Percentiles rank a stretch among this genome's conserved stretches.
Conservation (phyloP, 139 green algal species). For the Yamagishiella unicocca region DNA sequence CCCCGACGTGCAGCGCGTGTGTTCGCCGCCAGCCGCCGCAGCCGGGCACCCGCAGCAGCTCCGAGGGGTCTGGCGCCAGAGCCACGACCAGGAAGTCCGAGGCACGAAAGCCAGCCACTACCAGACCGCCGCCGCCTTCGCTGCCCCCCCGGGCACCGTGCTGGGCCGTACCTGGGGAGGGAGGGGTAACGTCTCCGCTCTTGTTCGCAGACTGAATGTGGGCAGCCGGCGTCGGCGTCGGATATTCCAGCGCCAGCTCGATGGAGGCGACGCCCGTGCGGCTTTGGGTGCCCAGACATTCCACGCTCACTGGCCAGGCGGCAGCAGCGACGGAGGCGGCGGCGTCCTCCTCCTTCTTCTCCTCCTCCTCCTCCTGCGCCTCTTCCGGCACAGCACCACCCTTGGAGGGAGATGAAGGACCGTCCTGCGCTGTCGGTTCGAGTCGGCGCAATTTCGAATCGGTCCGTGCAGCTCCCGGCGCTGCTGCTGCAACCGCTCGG, state of each 20-base stretch:
- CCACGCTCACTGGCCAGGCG: neutral
- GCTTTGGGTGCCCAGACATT: conserved; percentile 7
- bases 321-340: neutral
- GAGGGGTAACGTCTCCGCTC: no score
- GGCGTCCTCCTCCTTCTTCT: no score
- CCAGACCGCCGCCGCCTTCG: neutral
- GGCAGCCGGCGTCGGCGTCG: neutral
- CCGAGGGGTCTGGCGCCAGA: neutral
- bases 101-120: conserved; percentile 20
- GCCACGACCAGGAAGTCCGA: conserved; percentile 4
- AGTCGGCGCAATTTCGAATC: no score
- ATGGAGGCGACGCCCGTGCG: conserved; percentile 29
- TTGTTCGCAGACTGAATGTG: no score
- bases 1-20: neutral
- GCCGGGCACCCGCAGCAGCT: conserved; percentile 19
- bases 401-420: no score
- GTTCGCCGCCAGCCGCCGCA: conserved; percentile 29
- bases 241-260: neutral
- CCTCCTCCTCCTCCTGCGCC: no score
- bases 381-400: no score
- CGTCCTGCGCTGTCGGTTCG: no score
- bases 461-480: no score
- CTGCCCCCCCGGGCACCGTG: neutral
- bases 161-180: no score
- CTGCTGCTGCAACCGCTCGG: no score